Percentiles rank a stretch among this genome's conserved stretches.
Evolutionary conservation across 1,139 yeast genomes (phyloP).

Genomic region (Debaryomyces sp.): DNA sequence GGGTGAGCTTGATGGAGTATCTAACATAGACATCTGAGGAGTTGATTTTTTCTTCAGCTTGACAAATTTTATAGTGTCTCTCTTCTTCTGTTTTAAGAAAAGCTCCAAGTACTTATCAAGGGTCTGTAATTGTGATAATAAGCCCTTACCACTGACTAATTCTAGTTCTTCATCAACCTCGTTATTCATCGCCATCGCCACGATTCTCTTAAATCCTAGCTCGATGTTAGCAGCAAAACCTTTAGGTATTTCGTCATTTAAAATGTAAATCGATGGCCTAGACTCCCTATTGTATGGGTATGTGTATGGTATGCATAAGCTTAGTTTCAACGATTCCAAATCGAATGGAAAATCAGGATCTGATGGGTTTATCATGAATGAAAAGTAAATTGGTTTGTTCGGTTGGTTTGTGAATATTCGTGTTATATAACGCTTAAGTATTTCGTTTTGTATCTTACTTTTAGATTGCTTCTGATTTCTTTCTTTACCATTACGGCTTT

Average conservation of each 20-base stretch:
- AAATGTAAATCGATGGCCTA: slow-evolving; percentile 52
- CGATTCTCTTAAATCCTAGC: slow-evolving; percentile 59
- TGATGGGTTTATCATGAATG: slow-evolving; percentile 51
- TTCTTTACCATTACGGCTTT: not conserved
- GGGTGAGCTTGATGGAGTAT: slow-evolving; percentile 2
- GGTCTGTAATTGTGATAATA: slow-evolving; percentile 55
- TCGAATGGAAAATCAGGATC: slow-evolving; percentile 81
- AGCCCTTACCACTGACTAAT: slow-evolving; percentile 49
- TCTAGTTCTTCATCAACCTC: slow-evolving; percentile 29
- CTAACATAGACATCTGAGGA: not conserved
- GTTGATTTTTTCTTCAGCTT: slow-evolving; percentile 17
- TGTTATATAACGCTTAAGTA: not conserved
- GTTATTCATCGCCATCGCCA: slow-evolving; percentile 29
- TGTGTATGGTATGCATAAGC: slow-evolving; percentile 54
- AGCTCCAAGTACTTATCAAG: slow-evolving; percentile 61
- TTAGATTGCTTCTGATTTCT: not conserved
- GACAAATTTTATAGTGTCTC: slow-evolving; percentile 42
- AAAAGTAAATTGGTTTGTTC: slow-evolving; percentile 30
- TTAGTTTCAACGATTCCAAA: slow-evolving; percentile 50
- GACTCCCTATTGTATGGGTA: slow-evolving; percentile 49
- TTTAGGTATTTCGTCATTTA: slow-evolving; percentile 70
- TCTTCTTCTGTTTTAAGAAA: slow-evolving; percentile 60
- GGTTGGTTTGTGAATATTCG: slow-evolving; percentile 19
- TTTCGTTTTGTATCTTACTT: slow-evolving; percentile 3
- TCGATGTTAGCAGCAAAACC: slow-evolving; percentile 72